These are phyloP conservation scores for Microstroma glucosiphilum DNA, from an alignment of 1,284 basidiomycete species.

Conservation along the genomic window DNA sequence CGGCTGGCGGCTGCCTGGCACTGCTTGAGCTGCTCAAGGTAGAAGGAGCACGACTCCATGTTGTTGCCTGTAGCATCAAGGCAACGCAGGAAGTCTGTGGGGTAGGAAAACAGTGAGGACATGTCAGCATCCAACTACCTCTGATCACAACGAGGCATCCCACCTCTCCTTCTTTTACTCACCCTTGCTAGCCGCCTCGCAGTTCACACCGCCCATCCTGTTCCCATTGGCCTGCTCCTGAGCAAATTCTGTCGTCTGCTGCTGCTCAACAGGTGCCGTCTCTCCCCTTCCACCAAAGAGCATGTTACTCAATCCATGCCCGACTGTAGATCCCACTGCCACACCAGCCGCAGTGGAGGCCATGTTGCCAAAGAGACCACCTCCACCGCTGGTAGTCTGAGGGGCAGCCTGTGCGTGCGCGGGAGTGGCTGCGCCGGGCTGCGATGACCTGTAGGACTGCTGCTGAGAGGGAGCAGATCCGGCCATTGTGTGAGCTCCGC, in stretches of 20 bases:
- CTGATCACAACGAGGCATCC: too few relatives aligned
- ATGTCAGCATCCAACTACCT: too few relatives aligned
- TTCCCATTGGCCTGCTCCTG: slow-evolving; percentile 22
- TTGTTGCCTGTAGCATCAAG: slow-evolving; percentile 51
- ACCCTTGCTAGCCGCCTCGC: slow-evolving; percentile 56
- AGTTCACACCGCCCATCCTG: slow-evolving; percentile 48
- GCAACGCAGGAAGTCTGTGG: slow-evolving; percentile 19
- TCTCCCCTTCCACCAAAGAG: slow-evolving; percentile 65
- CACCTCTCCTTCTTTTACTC: too few relatives aligned
- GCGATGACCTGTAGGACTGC: slow-evolving; percentile 12
- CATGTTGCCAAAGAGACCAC: slow-evolving; percentile 57
- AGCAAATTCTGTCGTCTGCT: slow-evolving; percentile 23
- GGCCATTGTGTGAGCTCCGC: slow-evolving; percentile 48
- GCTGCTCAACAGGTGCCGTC: slow-evolving; percentile 31
- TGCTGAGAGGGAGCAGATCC: slow-evolving; percentile 14
- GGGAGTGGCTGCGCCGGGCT: slow-evolving; percentile 17
- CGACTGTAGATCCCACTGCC: slow-evolving; percentile 71
- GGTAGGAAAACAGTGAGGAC: too few relatives aligned
- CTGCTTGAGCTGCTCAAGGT: slow-evolving; percentile 55
- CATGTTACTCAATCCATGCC: slow-evolving; percentile 76
- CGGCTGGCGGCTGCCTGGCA: slow-evolving; percentile 48
- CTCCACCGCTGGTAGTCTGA: slow-evolving; percentile 10
- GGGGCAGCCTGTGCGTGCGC: slow-evolving; percentile 22
- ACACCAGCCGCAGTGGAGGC: slow-evolving; percentile 82
- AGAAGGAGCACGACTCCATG: slow-evolving; percentile 58